Percentiles rank a stretch among this genome's conserved stretches.
Conservation (phyloP, 2,329 filamentous ascomycete species). For the Fusarium agapanthi region DNA sequence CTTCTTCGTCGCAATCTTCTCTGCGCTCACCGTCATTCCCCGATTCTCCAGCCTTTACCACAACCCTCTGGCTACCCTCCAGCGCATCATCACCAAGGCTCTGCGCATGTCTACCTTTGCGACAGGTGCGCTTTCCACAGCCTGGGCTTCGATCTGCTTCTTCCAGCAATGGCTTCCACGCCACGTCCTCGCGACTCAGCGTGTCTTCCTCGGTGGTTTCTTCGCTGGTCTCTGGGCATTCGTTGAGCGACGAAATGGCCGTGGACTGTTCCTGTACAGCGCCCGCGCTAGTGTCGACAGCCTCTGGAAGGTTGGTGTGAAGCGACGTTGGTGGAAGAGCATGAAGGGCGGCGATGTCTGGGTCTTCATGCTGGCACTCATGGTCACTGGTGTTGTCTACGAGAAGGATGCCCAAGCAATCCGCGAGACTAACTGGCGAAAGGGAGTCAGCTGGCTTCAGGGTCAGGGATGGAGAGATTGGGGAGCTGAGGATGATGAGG, state of each 20-base stretch:
- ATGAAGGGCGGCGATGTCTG: constrained; percentile 84
- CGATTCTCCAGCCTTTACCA: constrained; percentile 74
- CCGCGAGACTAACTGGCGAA: constrained; percentile 72
- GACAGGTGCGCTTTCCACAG: constrained; percentile 83
- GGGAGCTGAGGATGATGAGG: constrained; percentile 61
- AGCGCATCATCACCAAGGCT: constrained; percentile 71
- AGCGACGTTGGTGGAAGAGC: constrained; percentile 87
- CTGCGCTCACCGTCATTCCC: constrained; percentile 72
- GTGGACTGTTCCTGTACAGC: constrained; percentile 80
- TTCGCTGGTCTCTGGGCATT: constrained; percentile 87
- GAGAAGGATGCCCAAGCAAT: constrained; percentile 76
- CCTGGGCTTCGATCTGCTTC: constrained; percentile 90
- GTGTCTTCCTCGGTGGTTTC: constrained; percentile 91
- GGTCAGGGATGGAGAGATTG: constrained; percentile 81
- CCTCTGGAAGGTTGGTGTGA: constrained; percentile 92
- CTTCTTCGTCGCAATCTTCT: constrained; percentile 79
- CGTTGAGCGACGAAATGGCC: constrained; percentile 71
- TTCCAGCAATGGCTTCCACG: constrained; percentile 83
- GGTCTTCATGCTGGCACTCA: constrained; percentile 82
- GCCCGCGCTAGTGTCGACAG: constrained; percentile 82
- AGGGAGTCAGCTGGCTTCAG: constrained; percentile 76
- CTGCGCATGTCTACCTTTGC: constrained; percentile 77
- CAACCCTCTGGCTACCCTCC: constrained; percentile 73
- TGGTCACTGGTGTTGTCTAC: constrained; percentile 79
- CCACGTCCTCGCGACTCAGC: constrained; percentile 77